Percentiles rank a stretch among this genome's conserved stretches.
phyloP scores from a whole-genome alignment of 2,329 filamentous ascomycete species.

The Exophiala aquamarina region DNA sequence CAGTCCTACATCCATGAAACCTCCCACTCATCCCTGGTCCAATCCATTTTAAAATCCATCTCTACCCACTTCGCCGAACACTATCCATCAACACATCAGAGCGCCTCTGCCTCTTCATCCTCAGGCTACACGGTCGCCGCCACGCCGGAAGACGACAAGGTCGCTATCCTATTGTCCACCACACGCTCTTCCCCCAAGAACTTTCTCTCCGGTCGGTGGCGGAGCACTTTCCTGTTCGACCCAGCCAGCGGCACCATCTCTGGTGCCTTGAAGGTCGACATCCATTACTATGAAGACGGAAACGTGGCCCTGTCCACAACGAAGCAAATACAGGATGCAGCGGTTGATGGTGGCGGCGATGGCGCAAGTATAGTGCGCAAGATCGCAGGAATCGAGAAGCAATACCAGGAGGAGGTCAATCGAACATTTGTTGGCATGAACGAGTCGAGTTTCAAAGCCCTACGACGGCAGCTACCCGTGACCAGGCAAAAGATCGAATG shows the following conservation, averaged over 20 bases:
- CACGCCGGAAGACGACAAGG: slow-evolving; percentile 58
- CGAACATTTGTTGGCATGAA: slow-evolving; percentile 82
- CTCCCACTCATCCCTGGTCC: slow-evolving; percentile 70
- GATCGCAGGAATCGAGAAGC: slow-evolving; percentile 78
- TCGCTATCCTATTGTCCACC: slow-evolving; percentile 82
- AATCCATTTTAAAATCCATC: slow-evolving; percentile 76
- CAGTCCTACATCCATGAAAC: slow-evolving; percentile 80
- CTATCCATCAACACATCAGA: slow-evolving; percentile 55
- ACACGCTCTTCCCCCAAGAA: slow-evolving; percentile 98
- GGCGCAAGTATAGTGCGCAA: slow-evolving; percentile 71
- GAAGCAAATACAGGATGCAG: slow-evolving; percentile 50
- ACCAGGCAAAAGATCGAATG: slow-evolving; percentile 99
- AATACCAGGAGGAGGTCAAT: slow-evolving; percentile 96
- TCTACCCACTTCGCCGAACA: slow-evolving; percentile 79
- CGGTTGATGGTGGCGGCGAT: slow-evolving; percentile 44
- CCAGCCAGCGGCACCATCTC: slow-evolving; percentile 67
- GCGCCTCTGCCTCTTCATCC: slow-evolving; percentile 60
- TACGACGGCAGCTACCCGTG: slow-evolving; percentile 89
- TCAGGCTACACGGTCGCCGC: slow-evolving; percentile 72
- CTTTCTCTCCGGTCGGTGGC: slow-evolving; percentile 99
- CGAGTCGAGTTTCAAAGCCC: slow-evolving; percentile 90
- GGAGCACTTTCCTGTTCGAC: slow-evolving; percentile 78
- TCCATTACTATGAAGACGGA: slow-evolving; percentile 99
- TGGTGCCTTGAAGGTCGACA: slow-evolving; percentile 86
- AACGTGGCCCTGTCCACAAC: slow-evolving; percentile 92